Conservation (phyloP, 2,329 filamentous ascomycete species). For the Chaetomiaceae sp. region DNA sequence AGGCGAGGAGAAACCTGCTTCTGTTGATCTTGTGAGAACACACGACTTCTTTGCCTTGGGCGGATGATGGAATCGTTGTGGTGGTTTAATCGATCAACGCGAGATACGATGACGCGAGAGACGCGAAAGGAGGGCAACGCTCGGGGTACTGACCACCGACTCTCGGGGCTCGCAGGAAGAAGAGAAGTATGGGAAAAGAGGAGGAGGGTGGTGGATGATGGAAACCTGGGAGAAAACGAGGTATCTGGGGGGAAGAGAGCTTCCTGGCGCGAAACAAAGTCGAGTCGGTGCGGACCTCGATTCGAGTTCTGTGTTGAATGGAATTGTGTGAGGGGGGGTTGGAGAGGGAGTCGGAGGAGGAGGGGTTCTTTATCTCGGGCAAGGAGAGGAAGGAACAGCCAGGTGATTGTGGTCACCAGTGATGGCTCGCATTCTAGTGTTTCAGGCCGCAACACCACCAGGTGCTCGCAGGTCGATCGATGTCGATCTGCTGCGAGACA, state of each 20-base stretch:
- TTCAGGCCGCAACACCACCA: slow-evolving; percentile 6
- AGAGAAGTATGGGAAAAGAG: background rate
- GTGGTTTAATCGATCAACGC: background rate
- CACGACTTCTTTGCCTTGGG: background rate
- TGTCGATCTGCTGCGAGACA: background rate
- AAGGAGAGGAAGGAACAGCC: slow-evolving; percentile 6
- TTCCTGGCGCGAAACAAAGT: background rate
- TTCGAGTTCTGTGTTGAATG: background rate
- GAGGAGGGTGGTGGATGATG: background rate
- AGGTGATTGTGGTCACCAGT: background rate
- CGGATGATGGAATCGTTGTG: background rate
- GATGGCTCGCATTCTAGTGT: slow-evolving; percentile 7
- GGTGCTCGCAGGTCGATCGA: background rate
- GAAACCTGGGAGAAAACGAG: background rate
- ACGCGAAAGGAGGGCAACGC: background rate
- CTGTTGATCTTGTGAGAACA: slow-evolving; percentile 1
- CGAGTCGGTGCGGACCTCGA: background rate
- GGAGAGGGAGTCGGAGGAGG: background rate
- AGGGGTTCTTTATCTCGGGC: background rate
- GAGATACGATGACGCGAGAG: background rate
- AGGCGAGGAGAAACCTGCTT: background rate
- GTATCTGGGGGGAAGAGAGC: background rate
- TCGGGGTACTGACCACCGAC: background rate
- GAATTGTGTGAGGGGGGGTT: background rate
- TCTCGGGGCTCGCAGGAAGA: background rate